Evolutionary conservation across 1,284 basidiomycete species (phyloP).

Genomic region (Amylostereum areolatum): DNA sequence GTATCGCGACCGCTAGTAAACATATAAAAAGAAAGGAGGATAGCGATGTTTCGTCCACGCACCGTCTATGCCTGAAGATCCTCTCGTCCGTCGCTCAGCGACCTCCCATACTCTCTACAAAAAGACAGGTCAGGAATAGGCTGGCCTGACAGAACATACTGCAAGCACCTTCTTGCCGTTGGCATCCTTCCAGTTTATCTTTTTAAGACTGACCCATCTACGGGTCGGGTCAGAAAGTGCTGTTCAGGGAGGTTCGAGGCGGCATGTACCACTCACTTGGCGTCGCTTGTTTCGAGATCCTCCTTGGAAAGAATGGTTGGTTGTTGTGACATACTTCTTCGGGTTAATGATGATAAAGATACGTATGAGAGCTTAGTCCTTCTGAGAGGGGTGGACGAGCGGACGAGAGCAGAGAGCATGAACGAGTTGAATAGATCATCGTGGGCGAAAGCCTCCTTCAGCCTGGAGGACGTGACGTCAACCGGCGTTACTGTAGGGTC

Average conservation of each 20-base stretch:
- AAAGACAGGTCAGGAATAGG: neutral
- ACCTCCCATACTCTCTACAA: slow-evolving; percentile 78
- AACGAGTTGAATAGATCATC: no score
- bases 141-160: neutral
- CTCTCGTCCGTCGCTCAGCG: slow-evolving; percentile 75
- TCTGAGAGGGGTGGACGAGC: no score
- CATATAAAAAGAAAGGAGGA: slow-evolving; percentile 2
- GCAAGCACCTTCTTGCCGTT: slow-evolving; percentile 61
- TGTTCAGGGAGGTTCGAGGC: slow-evolving; percentile 1
- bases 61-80: slow-evolving; percentile 78
- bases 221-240: neutral
- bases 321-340: slow-evolving; percentile 21
- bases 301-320: slow-evolving; percentile 27
- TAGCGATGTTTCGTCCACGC: slow-evolving; percentile 6
- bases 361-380: no score
- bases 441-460: no score
- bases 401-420: no score
- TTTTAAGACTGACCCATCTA: slow-evolving; percentile 73
- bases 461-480: no score
- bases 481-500: no score
- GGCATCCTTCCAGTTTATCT: slow-evolving; percentile 69
- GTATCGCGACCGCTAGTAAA: slow-evolving; percentile 71
- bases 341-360: neutral
- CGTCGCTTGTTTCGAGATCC: slow-evolving; percentile 50
- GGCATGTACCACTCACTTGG: slow-evolving; percentile 40